A percentile compares a stretch with the other conserved stretches of the same genome.
Evolutionary conservation across 148 eudicot genomes (phyloP).

Genomic region (Silene latifolia): DNA sequence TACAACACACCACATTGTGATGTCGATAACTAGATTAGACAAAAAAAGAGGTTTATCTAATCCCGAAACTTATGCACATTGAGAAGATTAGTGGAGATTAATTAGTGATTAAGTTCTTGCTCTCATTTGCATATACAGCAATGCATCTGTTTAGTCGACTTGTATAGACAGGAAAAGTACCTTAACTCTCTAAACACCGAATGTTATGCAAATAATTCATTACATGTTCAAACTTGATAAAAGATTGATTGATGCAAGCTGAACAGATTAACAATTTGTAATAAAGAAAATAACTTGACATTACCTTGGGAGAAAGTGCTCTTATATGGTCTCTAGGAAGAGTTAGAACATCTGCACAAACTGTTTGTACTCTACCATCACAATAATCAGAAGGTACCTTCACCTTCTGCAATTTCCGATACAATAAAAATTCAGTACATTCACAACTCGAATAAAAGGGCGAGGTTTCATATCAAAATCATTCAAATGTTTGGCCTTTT

Average conservation of each 20-base stretch:
- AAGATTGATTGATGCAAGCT: neutral
- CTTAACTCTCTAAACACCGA: neutral
- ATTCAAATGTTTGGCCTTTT: too few relatives aligned
- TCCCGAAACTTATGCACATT: neutral
- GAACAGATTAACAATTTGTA: neutral
- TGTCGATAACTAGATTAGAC: neutral
- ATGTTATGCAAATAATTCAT: neutral
- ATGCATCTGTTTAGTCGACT: neutral
- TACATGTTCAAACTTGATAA: neutral
- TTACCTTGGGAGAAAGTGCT: slow-evolving; percentile 77
- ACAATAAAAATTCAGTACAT: neutral
- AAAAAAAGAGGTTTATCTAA: neutral
- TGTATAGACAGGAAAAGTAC: neutral
- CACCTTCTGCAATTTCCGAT: slow-evolving; percentile 76
- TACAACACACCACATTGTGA: neutral
- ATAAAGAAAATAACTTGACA: neutral
- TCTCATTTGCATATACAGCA: neutral
- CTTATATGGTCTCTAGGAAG: slow-evolving; percentile 57
- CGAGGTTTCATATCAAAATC: too few relatives aligned
- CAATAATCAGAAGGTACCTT: slow-evolving; percentile 76
- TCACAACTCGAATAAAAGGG: neutral
- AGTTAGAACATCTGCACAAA: slow-evolving; percentile 74
- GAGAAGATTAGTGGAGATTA: neutral
- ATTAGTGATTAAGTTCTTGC: neutral
- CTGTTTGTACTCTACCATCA: slow-evolving; percentile 79